A percentile compares a stretch with the other conserved stretches of the same genome.
Conservation (phyloP, 2,329 filamentous ascomycete genomes). For the Talaromyces sp. region DNA sequence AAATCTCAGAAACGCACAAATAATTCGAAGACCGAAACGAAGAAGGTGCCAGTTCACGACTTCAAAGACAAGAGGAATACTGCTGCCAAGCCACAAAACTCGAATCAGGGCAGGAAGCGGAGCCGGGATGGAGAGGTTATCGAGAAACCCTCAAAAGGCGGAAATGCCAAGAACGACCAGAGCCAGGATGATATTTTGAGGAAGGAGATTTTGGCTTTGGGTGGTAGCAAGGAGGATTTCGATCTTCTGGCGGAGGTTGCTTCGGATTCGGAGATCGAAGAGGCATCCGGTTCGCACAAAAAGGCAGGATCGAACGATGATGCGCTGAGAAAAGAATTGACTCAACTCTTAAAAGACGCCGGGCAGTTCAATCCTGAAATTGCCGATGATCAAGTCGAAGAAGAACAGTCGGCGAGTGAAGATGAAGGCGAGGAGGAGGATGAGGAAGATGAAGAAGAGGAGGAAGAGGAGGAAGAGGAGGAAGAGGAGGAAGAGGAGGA, state of each 20-base stretch:
- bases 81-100: conserved; percentile 20
- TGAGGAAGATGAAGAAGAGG: conserved; percentile 4
- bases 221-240: conserved; percentile 50
- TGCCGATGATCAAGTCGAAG: conserved; percentile 33
- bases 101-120: conserved; percentile 42
- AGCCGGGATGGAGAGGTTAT: conserved; percentile 47
- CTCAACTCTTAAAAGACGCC: conserved; percentile 34
- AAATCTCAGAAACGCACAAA: conserved; percentile 29
- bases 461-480: no score
- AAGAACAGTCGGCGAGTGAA: conserved; percentile 31
- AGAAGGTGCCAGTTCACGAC: conserved; percentile 27
- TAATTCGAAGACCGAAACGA: conserved; percentile 8
- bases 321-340: conserved; percentile 40
- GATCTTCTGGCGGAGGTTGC: conserved; percentile 43
- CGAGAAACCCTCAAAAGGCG: conserved; percentile 21
- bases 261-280: conserved; percentile 48
- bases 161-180: conserved; percentile 18
- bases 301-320: conserved; percentile 31
- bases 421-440: conserved; percentile 30
- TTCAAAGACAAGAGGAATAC: conserved; percentile 1
- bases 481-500: not conserved
- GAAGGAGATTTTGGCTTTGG: conserved; percentile 45
- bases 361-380: conserved; percentile 25
- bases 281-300: conserved; percentile 23
- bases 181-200: conserved; percentile 33